Base-by-base conservation (phyloP, 2,329 filamentous ascomycete genomes). In the Ophiosphaerella herpotricha region DNA sequence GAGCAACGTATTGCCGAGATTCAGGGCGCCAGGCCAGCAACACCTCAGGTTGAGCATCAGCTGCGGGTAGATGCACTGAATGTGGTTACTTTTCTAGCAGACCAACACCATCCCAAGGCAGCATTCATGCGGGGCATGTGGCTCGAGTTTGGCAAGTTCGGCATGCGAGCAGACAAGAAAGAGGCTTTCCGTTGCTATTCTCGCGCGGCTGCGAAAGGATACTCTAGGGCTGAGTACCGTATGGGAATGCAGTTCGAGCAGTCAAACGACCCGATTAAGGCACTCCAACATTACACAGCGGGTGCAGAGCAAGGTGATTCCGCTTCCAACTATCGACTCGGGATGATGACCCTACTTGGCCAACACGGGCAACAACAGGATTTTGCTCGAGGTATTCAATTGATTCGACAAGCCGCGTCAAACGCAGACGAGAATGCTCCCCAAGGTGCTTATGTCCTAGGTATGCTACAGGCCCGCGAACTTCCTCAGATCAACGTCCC, bases 201-300 rank as follows among this genome's bases (percentile, higher is more conserved):
- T 55, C 82, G 87, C 64, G 90, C 94, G n/a, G 88, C 91, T 26
- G 88, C 92, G 63, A 86, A 90, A 63, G 91, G 91, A 50, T 96
- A 92, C 75, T 85, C 88, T 18, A 83, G 94, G 62, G 92, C 94
- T 16, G 91, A 97, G 73, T 99, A 99, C 74, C 86, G 94, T 39
- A 96, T 99, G 77, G 94, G 94, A 55, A 99, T 97, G 93, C 88
- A 97, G 49, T 97, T 92, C 71, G 94, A 99, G 75, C 91, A 89
- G 71, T 93, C 91, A 4, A 96, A 96, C 68, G 93, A 99, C 67
- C 87, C 91, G 52, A 82, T 87, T 55, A 97, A 96, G 72, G 94
- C 94, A 5, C 86, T 97, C 67, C 86, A 88, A 66, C 92, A 97
- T 73, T 99, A 97, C 74, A 85, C 91, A 58, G 83, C 84, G 40